Base-by-base conservation (phyloP, 2,329 filamentous ascomycete genomes). In the Cladosporium sp. region DNA sequence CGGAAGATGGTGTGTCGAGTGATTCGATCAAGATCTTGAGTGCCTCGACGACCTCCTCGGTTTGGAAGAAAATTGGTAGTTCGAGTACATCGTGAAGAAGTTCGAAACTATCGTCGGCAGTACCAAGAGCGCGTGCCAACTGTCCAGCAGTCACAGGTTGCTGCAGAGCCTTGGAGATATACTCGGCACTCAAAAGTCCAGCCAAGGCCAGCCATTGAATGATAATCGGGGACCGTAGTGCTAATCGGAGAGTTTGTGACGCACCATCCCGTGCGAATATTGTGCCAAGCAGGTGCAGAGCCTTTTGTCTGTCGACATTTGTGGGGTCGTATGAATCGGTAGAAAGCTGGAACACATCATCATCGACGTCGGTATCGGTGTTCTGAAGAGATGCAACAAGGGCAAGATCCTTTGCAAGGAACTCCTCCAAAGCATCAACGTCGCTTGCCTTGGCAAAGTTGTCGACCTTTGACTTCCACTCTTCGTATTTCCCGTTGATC, bases 11-110 rank as follows among this genome's bases (percentile, higher is more conserved):
- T 31, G 73, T 77, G 53, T 89, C 89, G 49, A 93, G 83, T 70
- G 88, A 92, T 56, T 86, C 83, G 80, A 93, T 89, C 18, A 93
- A 80, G 2, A 85, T 78, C 62, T 87, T 85, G 62, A 93, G 85
- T 4, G 88, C 85, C 65, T 88, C 80, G 1, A 92, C 82, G 6
- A 93, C 81, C 73, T 93, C 90, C 12, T 60, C 63, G n/a, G 50
- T 53, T 35, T 63, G 49, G 50, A 63, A 63, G 61, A 63, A 63
- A 21, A 63, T 53, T n/a, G 61, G 61, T 11, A 63, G 35, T 40
- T 65, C 62, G n/a, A 65, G 52, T 16, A 65, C 26, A 23, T 65
- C 62, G 16, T 65, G 53, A 14, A 65, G 53, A 8, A 65, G 53
- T 33, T 59, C 62, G 18, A 65, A 65, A 35, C 62, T 65, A 18